Conservation (phyloP, 805 yeast species). For the Wickerhamomyces strasburgensis region DNA sequence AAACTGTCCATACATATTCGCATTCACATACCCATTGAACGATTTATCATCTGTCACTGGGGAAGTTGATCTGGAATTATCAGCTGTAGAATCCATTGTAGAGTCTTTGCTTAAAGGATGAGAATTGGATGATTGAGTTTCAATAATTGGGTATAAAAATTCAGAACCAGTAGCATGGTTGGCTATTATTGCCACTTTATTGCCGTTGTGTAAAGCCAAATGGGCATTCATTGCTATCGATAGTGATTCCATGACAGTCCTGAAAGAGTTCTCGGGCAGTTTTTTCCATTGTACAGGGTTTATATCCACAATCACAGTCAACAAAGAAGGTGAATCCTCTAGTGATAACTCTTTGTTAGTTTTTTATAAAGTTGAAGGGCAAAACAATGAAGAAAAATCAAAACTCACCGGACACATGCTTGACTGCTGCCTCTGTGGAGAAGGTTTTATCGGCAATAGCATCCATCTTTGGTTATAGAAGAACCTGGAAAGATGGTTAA, state of each 20-base stretch:
- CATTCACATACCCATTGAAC: slow-evolving; percentile 33
- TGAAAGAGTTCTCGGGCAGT: slow-evolving; percentile 27
- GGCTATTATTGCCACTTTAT: slow-evolving; percentile 76
- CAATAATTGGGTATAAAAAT: slow-evolving; percentile 58
- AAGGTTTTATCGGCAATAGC: slow-evolving; percentile 61
- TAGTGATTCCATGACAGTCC: slow-evolving; percentile 50
- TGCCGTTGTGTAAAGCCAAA: slow-evolving; percentile 75
- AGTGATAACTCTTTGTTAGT: slow-evolving; percentile 15
- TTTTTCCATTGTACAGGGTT: slow-evolving; percentile 51
- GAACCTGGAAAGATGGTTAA: no score
- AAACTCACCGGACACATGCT: slow-evolving; percentile 31
- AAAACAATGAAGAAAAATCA: not conserved
- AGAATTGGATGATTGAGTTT: slow-evolving; percentile 8
- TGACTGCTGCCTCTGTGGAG: slow-evolving; percentile 22
- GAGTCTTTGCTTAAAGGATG: no score
- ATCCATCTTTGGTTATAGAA: slow-evolving; percentile 51
- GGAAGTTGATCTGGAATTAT: slow-evolving; percentile 1
- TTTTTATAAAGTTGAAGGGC: no score
- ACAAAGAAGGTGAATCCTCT: slow-evolving; percentile 72
- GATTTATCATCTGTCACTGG: slow-evolving; percentile 12
- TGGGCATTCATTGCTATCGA: slow-evolving; percentile 84
- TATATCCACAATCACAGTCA: slow-evolving; percentile 73
- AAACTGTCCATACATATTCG: slow-evolving; percentile 82
- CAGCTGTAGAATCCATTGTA: no score
- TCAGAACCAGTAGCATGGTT: slow-evolving; percentile 67